A percentile compares a stretch with the other conserved stretches of the same genome.
phyloP scores from a whole-genome alignment of 164 flowering plant genomes.

The Vitis rupestris region DNA sequence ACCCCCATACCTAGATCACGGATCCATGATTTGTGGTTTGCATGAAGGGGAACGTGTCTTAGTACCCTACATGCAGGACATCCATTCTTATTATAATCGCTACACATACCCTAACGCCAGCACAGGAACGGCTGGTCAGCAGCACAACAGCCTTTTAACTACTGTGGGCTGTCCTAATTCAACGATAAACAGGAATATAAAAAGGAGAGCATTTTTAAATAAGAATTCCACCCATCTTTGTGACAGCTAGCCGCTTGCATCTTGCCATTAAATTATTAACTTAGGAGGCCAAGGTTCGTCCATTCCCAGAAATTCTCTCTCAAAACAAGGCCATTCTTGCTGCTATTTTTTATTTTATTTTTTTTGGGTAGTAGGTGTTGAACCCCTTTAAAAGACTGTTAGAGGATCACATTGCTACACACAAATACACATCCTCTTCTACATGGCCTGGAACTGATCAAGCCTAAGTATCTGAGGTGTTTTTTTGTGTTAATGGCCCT shows the following conservation, averaged over 20 bases:
- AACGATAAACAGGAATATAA: too few relatives aligned
- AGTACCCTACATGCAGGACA: too few relatives aligned
- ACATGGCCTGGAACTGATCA: background rate
- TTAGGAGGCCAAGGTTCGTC: background rate
- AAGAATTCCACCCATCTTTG: background rate
- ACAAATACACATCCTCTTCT: too few relatives aligned
- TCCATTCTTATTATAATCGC: too few relatives aligned
- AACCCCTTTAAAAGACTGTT: slow-evolving; percentile 1
- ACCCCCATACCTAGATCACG: too few relatives aligned
- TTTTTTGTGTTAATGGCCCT: slow-evolving; percentile 7
- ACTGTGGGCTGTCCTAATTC: too few relatives aligned
- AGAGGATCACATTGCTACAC: background rate
- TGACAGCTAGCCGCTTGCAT: slow-evolving; percentile 1
- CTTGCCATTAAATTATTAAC: slow-evolving; percentile 4
- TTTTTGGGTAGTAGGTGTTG: background rate
- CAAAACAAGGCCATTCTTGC: slow-evolving; percentile 8
- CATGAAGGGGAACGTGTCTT: too few relatives aligned
- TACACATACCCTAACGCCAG: too few relatives aligned
- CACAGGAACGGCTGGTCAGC: too few relatives aligned
- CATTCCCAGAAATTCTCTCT: slow-evolving; percentile 17
- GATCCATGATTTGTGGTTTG: too few relatives aligned
- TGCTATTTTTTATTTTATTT: background rate
- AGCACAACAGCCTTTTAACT: too few relatives aligned
- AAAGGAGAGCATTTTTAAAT: background rate
- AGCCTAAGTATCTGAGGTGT: background rate